Base-by-base conservation (phyloP, 257 asterid species). In the Solanum etuberosum region DNA sequence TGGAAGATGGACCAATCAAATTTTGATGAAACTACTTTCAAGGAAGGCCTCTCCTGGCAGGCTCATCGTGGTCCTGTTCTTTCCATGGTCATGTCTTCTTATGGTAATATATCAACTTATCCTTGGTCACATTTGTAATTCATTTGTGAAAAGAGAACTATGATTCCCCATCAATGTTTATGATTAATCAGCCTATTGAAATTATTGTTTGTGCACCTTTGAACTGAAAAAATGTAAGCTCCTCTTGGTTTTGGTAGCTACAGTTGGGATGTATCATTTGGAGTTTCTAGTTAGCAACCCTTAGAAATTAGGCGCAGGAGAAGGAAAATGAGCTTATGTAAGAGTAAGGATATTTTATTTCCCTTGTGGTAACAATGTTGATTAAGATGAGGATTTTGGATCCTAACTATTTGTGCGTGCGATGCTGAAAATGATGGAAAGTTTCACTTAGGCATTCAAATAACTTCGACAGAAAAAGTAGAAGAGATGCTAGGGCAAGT, bases 21-120 rank as follows among this genome's bases (percentile, higher is more conserved):
- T 90, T 89, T 96, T 8, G 93, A 88, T 27, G 95, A 94, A 40
- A 76, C 88, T 43, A 89, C 91, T 87, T 94, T 95, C 87, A 94
- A 91, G 90, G 99, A 97, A 89, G 92, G 96, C 86, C 95, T 95
- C 88, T 92, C 92, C 51, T 95, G 98, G 98, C 98, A 94, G 90
- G 99, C 98, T 74, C 99, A 97, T 80, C 94, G 95, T 12, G 96
- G 94, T 27, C 93, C 97, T 3, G 93, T 94, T 87, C 95, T 95
- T 81, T 90, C 94, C 37, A 91, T 97, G 94, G 91, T 88, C 57
- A 90, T 93, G 82, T 95, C 98, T 88, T 88, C 95, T 85, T 94
- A 94, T 88, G 99, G 98, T 97, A 93, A 92, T 29, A 43, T 59
- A 3, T 81, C 48, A 78, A 82, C 74, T 87, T 16, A 54, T 61